Evolutionary conservation across 2,329 filamentous ascomycete genomes (phyloP).

Genomic region (Aspergillus proliferans): DNA sequence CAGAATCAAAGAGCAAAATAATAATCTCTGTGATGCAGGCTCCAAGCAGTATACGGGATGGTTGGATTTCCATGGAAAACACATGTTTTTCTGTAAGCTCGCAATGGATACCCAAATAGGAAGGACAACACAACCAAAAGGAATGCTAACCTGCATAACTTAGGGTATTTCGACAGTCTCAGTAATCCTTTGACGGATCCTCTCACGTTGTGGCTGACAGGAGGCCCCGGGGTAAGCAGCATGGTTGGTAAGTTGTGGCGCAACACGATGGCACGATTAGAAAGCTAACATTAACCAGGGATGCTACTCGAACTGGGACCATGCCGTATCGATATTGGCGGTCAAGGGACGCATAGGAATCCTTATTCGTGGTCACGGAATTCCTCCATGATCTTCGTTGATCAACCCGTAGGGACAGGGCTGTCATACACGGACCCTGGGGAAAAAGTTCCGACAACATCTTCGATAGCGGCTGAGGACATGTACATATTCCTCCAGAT

Average conservation of each 20-base stretch:
- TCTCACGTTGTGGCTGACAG: constrained; percentile 18
- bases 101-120: background rate
- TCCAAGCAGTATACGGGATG: constrained; percentile 24
- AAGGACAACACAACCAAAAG: background rate
- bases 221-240: constrained; percentile 15
- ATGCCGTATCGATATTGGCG: constrained; percentile 12
- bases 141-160: background rate
- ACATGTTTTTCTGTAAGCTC: constrained; percentile 12
- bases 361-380: constrained; percentile 17
- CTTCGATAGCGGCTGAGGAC: constrained; percentile 42
- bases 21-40: constrained; percentile 18
- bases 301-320: constrained; percentile 12
- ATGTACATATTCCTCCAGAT: constrained; percentile 47
- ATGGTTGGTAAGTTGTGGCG: constrained; percentile 9
- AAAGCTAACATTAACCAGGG: background rate
- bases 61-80: constrained; percentile 17
- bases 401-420: constrained; percentile 21
- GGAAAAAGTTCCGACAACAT: constrained; percentile 22
- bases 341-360: constrained; percentile 17
- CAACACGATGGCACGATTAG: background rate
- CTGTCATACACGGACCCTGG: constrained; percentile 21
- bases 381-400: constrained; percentile 21
- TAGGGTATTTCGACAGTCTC: constrained; percentile 18
- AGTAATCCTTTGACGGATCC: constrained; percentile 16
- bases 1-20: constrained; percentile 20